Percentiles rank a stretch among this genome's conserved stretches.
phyloP scores from a whole-genome alignment of 2,329 filamentous ascomycete genomes.

The Calonectria ilicicola region DNA sequence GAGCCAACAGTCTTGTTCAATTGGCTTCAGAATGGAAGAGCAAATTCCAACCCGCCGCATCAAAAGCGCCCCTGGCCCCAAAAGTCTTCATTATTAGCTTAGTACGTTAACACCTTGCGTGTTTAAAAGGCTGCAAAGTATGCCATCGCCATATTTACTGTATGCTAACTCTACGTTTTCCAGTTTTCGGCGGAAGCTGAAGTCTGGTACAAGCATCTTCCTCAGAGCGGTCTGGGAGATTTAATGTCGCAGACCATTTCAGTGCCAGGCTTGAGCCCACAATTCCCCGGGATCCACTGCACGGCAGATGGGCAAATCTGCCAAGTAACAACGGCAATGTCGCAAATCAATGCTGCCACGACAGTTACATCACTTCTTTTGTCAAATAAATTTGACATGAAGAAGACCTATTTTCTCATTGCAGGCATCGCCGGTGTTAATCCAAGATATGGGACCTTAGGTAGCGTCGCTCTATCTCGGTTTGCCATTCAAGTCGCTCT shows the following conservation, averaged over 20 bases:
- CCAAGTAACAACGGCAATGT: conserved; percentile 27
- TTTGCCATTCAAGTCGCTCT: conserved; percentile 29
- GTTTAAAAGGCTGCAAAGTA: neutral
- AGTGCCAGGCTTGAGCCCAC: conserved; percentile 20
- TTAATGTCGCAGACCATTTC: conserved; percentile 14
- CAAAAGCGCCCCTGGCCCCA: neutral
- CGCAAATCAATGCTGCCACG: conserved; percentile 31
- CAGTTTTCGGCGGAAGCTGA: conserved; percentile 22
- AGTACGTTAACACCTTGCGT: neutral
- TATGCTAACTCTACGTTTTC: neutral
- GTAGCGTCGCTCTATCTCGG: conserved; percentile 24
- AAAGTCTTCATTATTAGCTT: conserved; percentile 23
- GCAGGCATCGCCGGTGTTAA: conserved; percentile 32
- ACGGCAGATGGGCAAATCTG: conserved; percentile 21
- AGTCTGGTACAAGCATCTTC: conserved; percentile 21
- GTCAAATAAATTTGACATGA: conserved; percentile 22
- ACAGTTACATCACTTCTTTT: conserved; percentile 19
- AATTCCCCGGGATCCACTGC: conserved; percentile 22
- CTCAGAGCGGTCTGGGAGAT: conserved; percentile 21
- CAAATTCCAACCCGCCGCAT: neutral
- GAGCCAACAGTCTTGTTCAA: neutral
- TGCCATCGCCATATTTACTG: neutral
- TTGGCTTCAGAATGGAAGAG: neutral
- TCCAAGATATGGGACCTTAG: conserved; percentile 25
- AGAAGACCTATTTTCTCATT: conserved; percentile 29